Evolutionary conservation across 2,329 filamentous ascomycete species (phyloP), one percentile per base, ranked within the genome.

Genomic region (Escovopsis weberi): DNA sequence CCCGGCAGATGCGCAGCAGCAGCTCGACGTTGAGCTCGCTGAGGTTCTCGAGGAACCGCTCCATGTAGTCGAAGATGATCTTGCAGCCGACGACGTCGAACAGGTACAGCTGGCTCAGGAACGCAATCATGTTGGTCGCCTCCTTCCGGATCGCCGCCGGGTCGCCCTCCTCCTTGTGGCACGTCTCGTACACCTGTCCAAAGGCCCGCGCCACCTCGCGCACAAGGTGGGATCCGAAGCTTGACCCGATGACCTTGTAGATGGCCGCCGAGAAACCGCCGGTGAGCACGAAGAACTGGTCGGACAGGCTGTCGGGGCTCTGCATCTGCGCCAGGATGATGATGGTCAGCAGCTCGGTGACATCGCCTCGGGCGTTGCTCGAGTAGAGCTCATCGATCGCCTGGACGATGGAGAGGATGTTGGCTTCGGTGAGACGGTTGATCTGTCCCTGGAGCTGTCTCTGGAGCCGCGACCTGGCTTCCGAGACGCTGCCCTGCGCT

Each of bases 341-440:
- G 47, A 88, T 79, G 3, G 88, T 77, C 2, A 96, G 66, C 0
- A 78, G 81, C 1, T 83, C 80, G 1, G 86, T 94, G 38, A 95
- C 86, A 53, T 88, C 79, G 47, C 91, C 85, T n/a, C 91, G 78
- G 1, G 91, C 80, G 51, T 94, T 78, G 36, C 80, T 78, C 43
- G 80, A 75, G 57, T 96, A 98, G 1, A 96, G 66, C 47, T 80
- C 78, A 55, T 94, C 86, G 30, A 94, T 71, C 15, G 93, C 83
- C 37, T 75, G 74, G 4, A 95, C 66, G 42, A 96, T 94, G 2
- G 85, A 82, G 6, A 94, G 61, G 48, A 98, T 69, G 52, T 91
- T 96, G 33, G 86, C 79, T 56, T 96, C 89, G 0, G 91, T 95
- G 30, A 98, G 70, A 56, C 89, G 82, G 60, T 98, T 98, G 56